A percentile compares a stretch with the other conserved stretches of the same genome.
phyloP scores from a whole-genome alignment of 139 green algal genomes.

The Chlorella vulgaris region DNA sequence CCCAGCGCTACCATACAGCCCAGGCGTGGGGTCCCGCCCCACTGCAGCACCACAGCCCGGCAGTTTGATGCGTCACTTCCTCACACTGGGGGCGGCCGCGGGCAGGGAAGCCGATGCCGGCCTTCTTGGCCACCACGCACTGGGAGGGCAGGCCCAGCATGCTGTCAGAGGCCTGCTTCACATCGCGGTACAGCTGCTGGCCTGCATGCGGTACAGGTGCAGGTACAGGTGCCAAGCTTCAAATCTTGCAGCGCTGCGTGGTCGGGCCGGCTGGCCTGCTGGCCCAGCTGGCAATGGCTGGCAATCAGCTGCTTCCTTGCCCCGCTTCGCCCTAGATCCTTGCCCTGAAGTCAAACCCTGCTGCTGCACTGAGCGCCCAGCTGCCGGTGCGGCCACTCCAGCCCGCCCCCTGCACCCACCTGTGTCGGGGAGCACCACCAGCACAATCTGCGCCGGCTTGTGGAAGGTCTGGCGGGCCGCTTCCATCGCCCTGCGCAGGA shows the following conservation, averaged over 20 bases:
- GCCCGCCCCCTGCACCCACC: conserved; percentile 12
- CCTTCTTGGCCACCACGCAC: conserved; percentile 67
- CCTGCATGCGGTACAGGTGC: background rate
- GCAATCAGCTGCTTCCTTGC: too few relatives aligned
- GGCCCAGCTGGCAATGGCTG: background rate
- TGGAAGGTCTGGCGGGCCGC: conserved; percentile 30
- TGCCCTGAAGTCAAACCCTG: too few relatives aligned
- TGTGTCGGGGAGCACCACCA: conserved; percentile 54
- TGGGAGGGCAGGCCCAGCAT: conserved; percentile 63
- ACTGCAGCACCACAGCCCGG: too few relatives aligned
- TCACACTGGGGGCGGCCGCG: conserved; percentile 26
- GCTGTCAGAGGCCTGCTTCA: conserved; percentile 70
- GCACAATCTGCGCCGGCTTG: conserved; percentile 37
- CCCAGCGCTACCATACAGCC: too few relatives aligned
- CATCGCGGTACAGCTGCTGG: conserved; percentile 53
- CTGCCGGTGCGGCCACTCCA: background rate
- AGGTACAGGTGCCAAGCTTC: background rate
- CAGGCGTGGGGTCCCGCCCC: too few relatives aligned
- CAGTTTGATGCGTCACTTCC: background rate
- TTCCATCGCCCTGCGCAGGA: background rate
- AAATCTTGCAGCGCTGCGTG: background rate
- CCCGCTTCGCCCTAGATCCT: too few relatives aligned
- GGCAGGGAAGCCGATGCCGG: conserved; percentile 48
- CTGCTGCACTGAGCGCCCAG: too few relatives aligned
- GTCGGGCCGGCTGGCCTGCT: background rate